Evolutionary conservation across 805 yeast genomes (phyloP), one percentile per base, ranked within the genome.

Genomic region (Candida golubevii): DNA sequence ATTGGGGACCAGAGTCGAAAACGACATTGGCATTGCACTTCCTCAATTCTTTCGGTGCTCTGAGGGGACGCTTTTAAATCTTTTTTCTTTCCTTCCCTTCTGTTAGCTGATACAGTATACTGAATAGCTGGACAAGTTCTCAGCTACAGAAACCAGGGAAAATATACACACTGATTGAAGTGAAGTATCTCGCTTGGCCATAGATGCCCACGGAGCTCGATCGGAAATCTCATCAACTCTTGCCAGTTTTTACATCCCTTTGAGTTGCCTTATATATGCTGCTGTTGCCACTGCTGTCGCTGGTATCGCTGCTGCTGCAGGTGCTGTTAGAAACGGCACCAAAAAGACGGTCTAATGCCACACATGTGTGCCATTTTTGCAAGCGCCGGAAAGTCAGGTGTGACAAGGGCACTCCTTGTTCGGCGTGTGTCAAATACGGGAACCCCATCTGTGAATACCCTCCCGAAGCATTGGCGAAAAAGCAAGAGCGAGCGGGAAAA

Each of bases 361-460:
- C 55, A 11, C 45, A 47, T 32, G 62, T 57, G 15, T 58, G 62
- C 47, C 50, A 49, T 31, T 51, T 50, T 36, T 58, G 62, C 53
- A 58, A 56, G 30, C 44, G 52, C 18, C 46, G 58, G 36, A 58
- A 58, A 42, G 57, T 57, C 36, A 47, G 50, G 18, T 58, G 62
- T 32, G 59, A 58, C 41, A 57, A 57, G 35, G 58, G 53, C 10
- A 38, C 35, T n/a, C 62, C 62, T 7, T 58, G 62, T 35, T 50
- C 62, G 7, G 63, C 53, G 8, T 54, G 83, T 50, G 45, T 53
- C 8, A 58, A 52, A 23, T 66, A 65, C 39, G 57, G 57, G 12
- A 59, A 58, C 26, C 47, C 56, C 4, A 41, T 41, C 3, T 77
- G 82, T 51, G 55, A 53, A 35, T 58, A 58, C 43, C 43, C 42